Base-by-base conservation (phyloP, 139 green algal species). In the Chlamydomonas applanata region DNA sequence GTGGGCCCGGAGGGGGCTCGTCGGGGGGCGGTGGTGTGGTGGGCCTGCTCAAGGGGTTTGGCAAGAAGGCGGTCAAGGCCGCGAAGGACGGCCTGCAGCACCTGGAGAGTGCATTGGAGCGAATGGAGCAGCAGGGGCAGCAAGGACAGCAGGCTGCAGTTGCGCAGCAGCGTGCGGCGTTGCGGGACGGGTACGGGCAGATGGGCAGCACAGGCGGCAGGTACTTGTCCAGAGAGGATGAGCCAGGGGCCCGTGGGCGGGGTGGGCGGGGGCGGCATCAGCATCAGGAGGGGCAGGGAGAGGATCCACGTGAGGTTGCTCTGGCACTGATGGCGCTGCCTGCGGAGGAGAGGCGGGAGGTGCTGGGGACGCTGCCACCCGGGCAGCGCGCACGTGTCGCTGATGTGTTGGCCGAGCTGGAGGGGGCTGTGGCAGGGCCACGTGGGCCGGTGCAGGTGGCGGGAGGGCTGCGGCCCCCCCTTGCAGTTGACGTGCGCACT, bases 11-110 rank as follows among this genome's bases (percentile, higher is more conserved):
- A n/a, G n/a, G n/a, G n/a, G n/a, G n/a, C n/a, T n/a, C n/a, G n/a
- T n/a, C n/a, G n/a, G n/a, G 53, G 20, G 53, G 53, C 53, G 24
- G 24, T 4, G 65, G 65, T 3, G 40, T 73, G 34, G 40, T n/a
- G 24, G 19, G 49, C 69, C 40, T 66, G 7, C 30, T 74, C 5
- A 62, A 35, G 9, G 52, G 62, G 49, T 30, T 74, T 32, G 27
- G 69, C 25, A 74, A 74, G 69, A 62, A 62, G n/a, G 69, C 69
- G 17, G 52, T 65, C 22, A 44, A 46, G 4, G 52, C 69, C 49
- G 69, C 69, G 9, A 46, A 74, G 32, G 62, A n/a, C 5, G 59
- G 59, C 3, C 59, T 66, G 59, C 59, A 66, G 24, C 59, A 66
- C 4, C 59, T 66, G 59, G 59, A 66, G 25, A 30, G n/a, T 35